phyloP scores from a whole-genome alignment of 495 filamentous ascomycete species.

The Lichenothelia convexa region DNA sequence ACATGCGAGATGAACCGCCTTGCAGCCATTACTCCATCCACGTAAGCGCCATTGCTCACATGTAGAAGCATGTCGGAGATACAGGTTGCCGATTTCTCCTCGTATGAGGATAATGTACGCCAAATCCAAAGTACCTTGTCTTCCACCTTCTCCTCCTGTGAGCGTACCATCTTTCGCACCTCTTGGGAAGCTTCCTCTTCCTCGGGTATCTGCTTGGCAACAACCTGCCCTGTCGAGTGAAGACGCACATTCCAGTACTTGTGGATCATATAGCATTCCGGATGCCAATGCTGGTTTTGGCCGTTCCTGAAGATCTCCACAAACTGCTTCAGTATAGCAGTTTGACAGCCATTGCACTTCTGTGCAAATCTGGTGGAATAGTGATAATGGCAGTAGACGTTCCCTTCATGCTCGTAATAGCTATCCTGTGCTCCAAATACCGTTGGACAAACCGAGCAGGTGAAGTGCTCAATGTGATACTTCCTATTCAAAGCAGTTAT shows the following conservation, averaged over 20 bases:
- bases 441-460: conserved; percentile 89
- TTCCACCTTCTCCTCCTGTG: conserved; percentile 87
- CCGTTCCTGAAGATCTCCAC: conserved; percentile 97
- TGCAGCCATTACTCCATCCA: conserved; percentile 90
- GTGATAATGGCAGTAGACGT: conserved; percentile 97
- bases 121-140: conserved; percentile 96
- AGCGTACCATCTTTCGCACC: conserved; percentile 54
- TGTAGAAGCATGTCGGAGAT: conserved; percentile 99
- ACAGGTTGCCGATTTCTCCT: conserved; percentile 92
- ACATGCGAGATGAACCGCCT: conserved; percentile 94
- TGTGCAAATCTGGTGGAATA: conserved; percentile 97
- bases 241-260: conserved; percentile 99
- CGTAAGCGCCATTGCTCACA: conserved; percentile 92
- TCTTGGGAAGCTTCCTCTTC: conserved; percentile 51
- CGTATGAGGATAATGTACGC: conserved; percentile 92
- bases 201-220: conserved; percentile 23
- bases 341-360: conserved; percentile 89
- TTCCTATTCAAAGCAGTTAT: conserved; percentile 96
- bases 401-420: conserved; percentile 95
- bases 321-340: conserved; percentile 97
- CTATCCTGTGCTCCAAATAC: conserved; percentile 96
- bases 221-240: conserved; percentile 34
- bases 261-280: conserved; percentile 99
- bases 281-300: conserved; percentile 98
- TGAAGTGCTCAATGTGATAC: conserved; percentile 99